Base-by-base conservation (phyloP, 768 basidiomycete species). In the Candolleomyces aberdarensis region DNA sequence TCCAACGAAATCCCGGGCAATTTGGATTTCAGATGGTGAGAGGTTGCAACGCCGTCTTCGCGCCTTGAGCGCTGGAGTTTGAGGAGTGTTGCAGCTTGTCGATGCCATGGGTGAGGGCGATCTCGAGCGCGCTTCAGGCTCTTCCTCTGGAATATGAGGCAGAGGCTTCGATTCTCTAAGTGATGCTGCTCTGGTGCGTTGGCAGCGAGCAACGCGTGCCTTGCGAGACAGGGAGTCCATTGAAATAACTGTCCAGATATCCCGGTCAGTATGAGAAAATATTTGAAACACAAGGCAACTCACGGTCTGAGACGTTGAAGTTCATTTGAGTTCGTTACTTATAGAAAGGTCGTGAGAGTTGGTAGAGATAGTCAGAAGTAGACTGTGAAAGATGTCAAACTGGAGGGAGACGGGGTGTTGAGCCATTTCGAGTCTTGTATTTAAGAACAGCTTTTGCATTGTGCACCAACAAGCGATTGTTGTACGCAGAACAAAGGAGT, bases 1-100 rank as follows among this genome's bases (percentile, higher is more conserved):
- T 3, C 60, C 60, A n/a, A 61, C 60, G 48, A 61, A 61, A 41
- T 61, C 60, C 36, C 60, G 60, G 17, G 60, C 60, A 32, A 61
- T 61, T 41, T 61, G 60, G 46, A 61, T 61, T 11, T 61, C 60
- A 5, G 53, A 54, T n/a, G 60, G 26, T 3, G 60, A 61, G 43
- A 61, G 54, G 47, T 55, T 56, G 60, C 32, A 49, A 46, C 56
- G 53, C 20, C 60, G 50, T 19, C 60, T 19, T 43, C 46, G 26
- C 10, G 53, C 54, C 36, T 61, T 61, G 36, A 59, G 36, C 50
- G 49, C 53, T 61, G 7, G 60, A 32, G 54, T 22, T 43, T 11
- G 60, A 40, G 10, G 19, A 51, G 49, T 36, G 36, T 36, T 36
- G 36, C 36, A 8, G 49, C 14, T 51, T 17, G 59, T 48, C 14